Base-by-base conservation (phyloP, 2,329 filamentous ascomycete genomes). In the Aspergillus sp. region DNA sequence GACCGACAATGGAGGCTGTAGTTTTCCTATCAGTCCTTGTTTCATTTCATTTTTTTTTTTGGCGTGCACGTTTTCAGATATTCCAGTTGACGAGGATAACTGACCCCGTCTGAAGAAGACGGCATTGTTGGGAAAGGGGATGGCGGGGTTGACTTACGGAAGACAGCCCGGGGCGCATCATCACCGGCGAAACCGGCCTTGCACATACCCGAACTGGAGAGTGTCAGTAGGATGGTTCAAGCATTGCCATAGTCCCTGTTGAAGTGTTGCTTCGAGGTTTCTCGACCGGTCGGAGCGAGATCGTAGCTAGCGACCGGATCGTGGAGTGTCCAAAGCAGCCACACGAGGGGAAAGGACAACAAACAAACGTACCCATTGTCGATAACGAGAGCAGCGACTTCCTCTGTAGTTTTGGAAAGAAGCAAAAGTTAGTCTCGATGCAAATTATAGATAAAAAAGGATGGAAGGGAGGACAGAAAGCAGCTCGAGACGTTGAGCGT, bases 131-230 rank as follows among this genome's bases (percentile, higher is more conserved):
- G 25, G 25, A 48, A 46, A 56, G 53, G 57, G 60, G 58, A 62
- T 60, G 60, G 55, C 50, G 57, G 61, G 58, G 60, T 55, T 60
- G 54, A 90, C 91, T 95, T 87, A 97, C 91, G 93, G 85, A 98
- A 98, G 74, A 98, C 93, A 79, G 93, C 93, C 84, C 93, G 86
- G 75, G 93, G 93, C 79, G 93, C 93, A 87, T 98, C 93, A 74
- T 98, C 93, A 90, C 93, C 93, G 82, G 93, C 93, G 80, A 98
- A 98, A 90, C 93, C 93, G 86, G 93, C 93, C 84, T 98, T 98
- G 82, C 93, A 98, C 93, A 98, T 97, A 85, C 93, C 93, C 79
- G 93, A 97, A 86, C 91, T 97, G 75, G 57, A 60, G 57, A 45
- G 45, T 44, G 59, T 65, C 54, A 64, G 61, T 57, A 55, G 10